Conservation (phyloP, 768 basidiomycete genomes). For the Rhizopogon roseolus region DNA sequence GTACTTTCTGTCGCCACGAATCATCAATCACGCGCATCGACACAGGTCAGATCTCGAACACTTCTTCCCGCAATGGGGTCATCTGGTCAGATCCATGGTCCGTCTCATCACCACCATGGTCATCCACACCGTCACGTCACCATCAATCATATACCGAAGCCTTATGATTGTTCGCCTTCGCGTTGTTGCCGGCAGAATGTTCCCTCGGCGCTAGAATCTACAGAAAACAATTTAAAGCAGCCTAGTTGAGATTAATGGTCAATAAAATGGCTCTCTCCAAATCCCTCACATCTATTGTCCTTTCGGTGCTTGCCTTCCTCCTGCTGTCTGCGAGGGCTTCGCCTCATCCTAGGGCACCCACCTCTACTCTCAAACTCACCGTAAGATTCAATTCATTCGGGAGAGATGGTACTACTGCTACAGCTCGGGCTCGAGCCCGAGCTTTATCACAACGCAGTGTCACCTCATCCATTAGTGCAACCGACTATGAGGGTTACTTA, state of each 20-base stretch:
- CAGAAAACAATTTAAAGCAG: not conserved
- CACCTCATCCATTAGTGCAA: slow-evolving; percentile 8
- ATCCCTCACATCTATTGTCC: not conserved
- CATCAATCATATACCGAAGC: not conserved
- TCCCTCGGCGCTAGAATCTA: not conserved
- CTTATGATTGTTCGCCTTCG: not conserved
- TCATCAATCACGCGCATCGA: too few relatives aligned
- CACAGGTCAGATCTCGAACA: too few relatives aligned
- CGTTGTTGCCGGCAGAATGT: not conserved
- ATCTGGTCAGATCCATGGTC: too few relatives aligned
- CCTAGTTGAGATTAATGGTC: not conserved
- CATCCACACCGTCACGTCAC: too few relatives aligned
- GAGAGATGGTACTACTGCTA: not conserved
- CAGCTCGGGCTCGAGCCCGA: slow-evolving; percentile 1
- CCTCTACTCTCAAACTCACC: not conserved
- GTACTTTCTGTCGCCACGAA: too few relatives aligned
- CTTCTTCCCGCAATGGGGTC: too few relatives aligned
- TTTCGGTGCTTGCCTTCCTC: not conserved
- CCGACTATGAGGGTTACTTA: slow-evolving; percentile 2
- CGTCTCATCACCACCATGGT: too few relatives aligned
- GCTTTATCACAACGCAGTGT: not conserved
- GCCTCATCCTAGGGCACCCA: not conserved
- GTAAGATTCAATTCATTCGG: slow-evolving; percentile 1
- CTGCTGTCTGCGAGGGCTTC: not conserved
- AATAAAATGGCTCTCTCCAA: slow-evolving; percentile 2